phyloP scores from a whole-genome alignment of 2,329 filamentous ascomycete species.

The Sclerotinia borealis region DNA sequence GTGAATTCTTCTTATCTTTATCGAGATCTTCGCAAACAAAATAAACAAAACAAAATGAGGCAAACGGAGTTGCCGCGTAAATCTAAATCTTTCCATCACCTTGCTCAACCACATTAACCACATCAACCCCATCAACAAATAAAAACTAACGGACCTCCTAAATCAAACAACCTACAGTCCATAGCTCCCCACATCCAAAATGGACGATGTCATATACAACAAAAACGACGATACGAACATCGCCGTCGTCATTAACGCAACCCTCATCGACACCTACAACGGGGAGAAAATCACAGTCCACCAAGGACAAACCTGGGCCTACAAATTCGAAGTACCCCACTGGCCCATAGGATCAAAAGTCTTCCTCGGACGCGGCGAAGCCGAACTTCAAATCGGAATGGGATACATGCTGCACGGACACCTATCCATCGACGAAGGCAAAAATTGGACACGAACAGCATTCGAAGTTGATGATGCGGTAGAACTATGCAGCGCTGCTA shows the following conservation, averaged over 20 bases:
- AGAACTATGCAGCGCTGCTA: not conserved
- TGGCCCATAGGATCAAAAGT: not conserved
- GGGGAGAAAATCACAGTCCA: slow-evolving; percentile 1
- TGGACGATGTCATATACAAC: slow-evolving; percentile 3
- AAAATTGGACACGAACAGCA: slow-evolving; percentile 2
- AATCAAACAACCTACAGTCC: not conserved
- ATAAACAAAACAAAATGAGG: not conserved
- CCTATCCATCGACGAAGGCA: slow-evolving; percentile 5
- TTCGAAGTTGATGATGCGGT: slow-evolving; percentile 9
- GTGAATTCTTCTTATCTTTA: not conserved
- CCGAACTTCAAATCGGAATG: not conserved
- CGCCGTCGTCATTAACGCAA: slow-evolving; percentile 3
- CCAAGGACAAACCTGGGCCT: not conserved
- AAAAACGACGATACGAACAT: slow-evolving; percentile 7
- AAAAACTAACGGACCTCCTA: not conserved
- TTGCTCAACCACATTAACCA: not conserved
- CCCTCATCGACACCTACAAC: slow-evolving; percentile 2
- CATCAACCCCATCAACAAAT: too few species aligned
- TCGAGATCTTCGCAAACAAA: not conserved
- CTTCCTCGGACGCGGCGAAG: slow-evolving; percentile 3
- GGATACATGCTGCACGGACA: slow-evolving; percentile 7
- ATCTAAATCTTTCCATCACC: too few species aligned
- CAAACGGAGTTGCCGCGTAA: not conserved
- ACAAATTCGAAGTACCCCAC: slow-evolving; percentile 1
- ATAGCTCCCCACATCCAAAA: not conserved